These are phyloP conservation scores for Malus sieversii DNA, from an alignment of 306 rosid species.

Conservation along the genomic window DNA sequence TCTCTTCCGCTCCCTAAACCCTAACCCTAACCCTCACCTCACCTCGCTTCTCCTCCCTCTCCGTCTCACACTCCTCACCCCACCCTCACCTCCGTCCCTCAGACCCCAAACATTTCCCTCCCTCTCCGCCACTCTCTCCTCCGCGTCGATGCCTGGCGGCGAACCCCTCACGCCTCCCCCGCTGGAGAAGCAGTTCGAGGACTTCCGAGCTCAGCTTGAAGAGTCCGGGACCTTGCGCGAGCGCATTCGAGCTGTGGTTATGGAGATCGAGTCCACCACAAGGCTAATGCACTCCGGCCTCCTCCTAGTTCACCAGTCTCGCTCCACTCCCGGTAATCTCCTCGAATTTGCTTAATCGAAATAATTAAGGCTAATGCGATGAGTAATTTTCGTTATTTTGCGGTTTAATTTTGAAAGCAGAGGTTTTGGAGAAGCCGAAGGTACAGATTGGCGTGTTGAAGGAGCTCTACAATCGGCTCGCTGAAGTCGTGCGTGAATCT, in stretches of 20 bases:
- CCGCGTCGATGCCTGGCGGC: constrained; percentile 44
- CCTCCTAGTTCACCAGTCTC: constrained; percentile 85
- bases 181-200: constrained; percentile 72
- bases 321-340: constrained; percentile 60
- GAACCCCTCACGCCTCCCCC: constrained; percentile 27
- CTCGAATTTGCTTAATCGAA: too few species aligned
- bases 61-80: background rate
- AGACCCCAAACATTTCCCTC: constrained; percentile 19
- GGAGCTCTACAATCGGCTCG: constrained; percentile 64
- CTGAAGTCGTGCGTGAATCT: constrained; percentile 51
- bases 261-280: constrained; percentile 71
- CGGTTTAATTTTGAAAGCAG: constrained; percentile 18
- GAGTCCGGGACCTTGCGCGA: constrained; percentile 67
- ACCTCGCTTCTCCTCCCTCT: constrained; percentile 7
- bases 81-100: constrained; percentile 6
- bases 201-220: constrained; percentile 57
- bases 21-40: constrained; percentile 40
- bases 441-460: constrained; percentile 58
- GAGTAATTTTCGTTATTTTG: background rate
- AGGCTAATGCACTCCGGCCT: constrained; percentile 64
- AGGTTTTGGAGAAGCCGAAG: constrained; percentile 72
- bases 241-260: constrained; percentile 63
- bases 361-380: too few species aligned
- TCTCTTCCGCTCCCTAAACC: constrained; percentile 44
- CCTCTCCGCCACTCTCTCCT: constrained; percentile 9